Evolutionary conservation across 2,329 filamentous ascomycete genomes (phyloP), one percentile per base, ranked within the genome.

Genomic region (Rutstroemia sp.): DNA sequence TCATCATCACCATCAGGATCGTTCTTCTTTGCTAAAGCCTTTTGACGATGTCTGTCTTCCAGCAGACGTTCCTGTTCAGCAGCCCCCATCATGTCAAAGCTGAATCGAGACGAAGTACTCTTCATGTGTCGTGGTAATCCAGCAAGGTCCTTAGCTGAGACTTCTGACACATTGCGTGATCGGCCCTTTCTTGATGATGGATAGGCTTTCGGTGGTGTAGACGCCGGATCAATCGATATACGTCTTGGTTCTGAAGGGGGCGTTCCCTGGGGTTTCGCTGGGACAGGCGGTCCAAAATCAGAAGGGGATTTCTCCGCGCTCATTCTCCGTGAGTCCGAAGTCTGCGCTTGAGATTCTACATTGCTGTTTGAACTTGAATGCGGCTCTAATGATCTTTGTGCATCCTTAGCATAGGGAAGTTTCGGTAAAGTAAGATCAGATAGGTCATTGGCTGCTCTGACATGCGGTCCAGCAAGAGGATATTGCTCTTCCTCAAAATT

Each of bases 91-190:
- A 91, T 88, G 65, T 92, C 88, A 65, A 92, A 92, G 64, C 88
- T 92, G 67, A 92, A 92, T 14, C 88, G 77, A 0, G 87, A 90
- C 0, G 88, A 88, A 10, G 85, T 88, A 68, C 87, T 91, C 70
- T 85, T 86, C 82, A 86, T 86, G 60, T 86, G 82, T 58, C 73
- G 79, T 2, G 82, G 83, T 37, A 85, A 59, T 1, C 78, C 56
- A 6, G 73, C 70, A 37, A 74, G 73, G 54, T 73, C 65, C 55
- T 65, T 75, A 8, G 68, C 67, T 0, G 79, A 80, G 12, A 73
- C 67, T 4, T 75, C 75, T 0, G 79, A 84, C 3, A 76, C 67
- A 54, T 81, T 78, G 39, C 78, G 75, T 1, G 82, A 81, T 16
- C n/a, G 72, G 45, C 59, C 17, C 53, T 63, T 65, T 42, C 51